Evolutionary conservation across 495 filamentous ascomycete genomes (phyloP).

Genomic region (Cetradonia linearis): DNA sequence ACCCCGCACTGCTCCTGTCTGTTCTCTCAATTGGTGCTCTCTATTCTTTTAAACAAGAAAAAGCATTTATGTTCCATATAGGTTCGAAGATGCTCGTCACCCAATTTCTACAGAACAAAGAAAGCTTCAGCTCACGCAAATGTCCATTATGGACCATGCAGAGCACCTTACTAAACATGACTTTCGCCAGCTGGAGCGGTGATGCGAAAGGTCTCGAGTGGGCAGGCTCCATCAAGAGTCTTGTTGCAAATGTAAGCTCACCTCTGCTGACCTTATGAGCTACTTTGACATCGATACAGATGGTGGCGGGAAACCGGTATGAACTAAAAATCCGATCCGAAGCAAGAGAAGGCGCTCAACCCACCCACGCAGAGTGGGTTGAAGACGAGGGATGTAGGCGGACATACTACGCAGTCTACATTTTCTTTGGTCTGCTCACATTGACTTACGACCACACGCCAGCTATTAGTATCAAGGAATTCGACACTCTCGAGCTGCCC

Average conservation of each 20-base stretch:
- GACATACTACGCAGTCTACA: slow-evolving; percentile 98
- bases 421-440: slow-evolving; percentile 95
- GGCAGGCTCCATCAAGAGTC: slow-evolving; percentile 96
- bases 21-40: slow-evolving; percentile 92
- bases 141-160: slow-evolving; percentile 98
- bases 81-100: slow-evolving; percentile 94
- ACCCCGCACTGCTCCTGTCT: slow-evolving; percentile 75
- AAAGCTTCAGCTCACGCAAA: slow-evolving; percentile 97
- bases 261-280: neutral
- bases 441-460: slow-evolving; percentile 97
- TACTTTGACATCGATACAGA: slow-evolving; percentile 35
- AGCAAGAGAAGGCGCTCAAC: slow-evolving; percentile 65
- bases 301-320: slow-evolving; percentile 96
- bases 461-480: slow-evolving; percentile 94
- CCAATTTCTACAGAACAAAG: slow-evolving; percentile 94
- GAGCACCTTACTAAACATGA: slow-evolving; percentile 91
- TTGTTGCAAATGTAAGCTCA: slow-evolving; percentile 66
- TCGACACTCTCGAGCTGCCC: slow-evolving; percentile 83
- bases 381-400: slow-evolving; percentile 93
- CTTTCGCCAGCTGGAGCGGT: slow-evolving; percentile 98
- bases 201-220: slow-evolving; percentile 96
- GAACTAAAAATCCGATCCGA: slow-evolving; percentile 88
- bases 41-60: slow-evolving; percentile 93
- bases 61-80: slow-evolving; percentile 93
- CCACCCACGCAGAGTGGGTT: slow-evolving; percentile 85